These are phyloP conservation scores for Echinosophora koreensis DNA, from an alignment of 306 rosid genomes.

Conservation along the genomic window DNA sequence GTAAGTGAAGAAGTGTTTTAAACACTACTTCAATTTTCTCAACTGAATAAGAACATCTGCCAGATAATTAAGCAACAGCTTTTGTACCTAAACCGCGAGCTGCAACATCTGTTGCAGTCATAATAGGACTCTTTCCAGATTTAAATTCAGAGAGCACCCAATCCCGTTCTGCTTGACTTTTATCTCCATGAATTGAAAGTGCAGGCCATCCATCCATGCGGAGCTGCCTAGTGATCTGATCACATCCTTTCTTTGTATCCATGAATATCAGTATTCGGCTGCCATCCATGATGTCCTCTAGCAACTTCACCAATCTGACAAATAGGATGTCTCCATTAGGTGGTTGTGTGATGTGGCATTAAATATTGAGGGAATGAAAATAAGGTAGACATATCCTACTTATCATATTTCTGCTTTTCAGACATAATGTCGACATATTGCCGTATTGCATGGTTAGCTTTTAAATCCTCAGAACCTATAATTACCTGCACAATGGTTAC, in stretches of 20 bases:
- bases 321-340: conserved; percentile 45
- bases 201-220: conserved; percentile 99
- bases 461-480: conserved; percentile 87
- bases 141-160: conserved; percentile 98
- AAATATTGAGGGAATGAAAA: conserved; percentile 29
- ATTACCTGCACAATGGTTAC: conserved; percentile 69
- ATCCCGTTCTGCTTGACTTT: conserved; percentile 99
- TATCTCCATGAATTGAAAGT: conserved; percentile 96
- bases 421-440: conserved; percentile 92
- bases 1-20: neutral
- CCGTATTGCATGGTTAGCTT: conserved; percentile 93
- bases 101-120: conserved; percentile 99
- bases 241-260: conserved; percentile 99
- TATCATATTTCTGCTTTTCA: conserved; percentile 95
- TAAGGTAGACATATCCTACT: conserved; percentile 59
- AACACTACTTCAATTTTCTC: conserved; percentile 24
- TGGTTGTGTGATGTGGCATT: conserved; percentile 14
- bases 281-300: conserved; percentile 98
- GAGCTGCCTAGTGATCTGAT: conserved; percentile 92
- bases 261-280: conserved; percentile 95
- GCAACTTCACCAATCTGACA: conserved; percentile 88
- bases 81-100: conserved; percentile 94
- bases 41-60: conserved; percentile 38
- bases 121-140: conserved; percentile 97
- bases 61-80: conserved; percentile 34